phyloP scores from a whole-genome alignment of 2,329 filamentous ascomycete genomes.

The Fusarium tuaranense region DNA sequence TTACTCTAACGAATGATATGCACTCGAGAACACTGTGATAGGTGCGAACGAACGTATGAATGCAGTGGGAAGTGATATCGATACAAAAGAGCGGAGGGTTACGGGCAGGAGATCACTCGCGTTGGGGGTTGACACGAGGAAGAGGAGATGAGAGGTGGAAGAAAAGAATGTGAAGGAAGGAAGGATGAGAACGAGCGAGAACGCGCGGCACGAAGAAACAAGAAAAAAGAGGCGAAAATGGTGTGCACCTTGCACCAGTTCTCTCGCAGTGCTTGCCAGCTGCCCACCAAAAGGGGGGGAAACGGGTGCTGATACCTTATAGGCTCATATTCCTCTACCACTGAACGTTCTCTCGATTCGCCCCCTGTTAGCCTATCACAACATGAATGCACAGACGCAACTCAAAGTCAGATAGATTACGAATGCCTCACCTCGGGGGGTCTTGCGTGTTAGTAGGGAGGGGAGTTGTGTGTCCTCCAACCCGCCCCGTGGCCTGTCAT shows the following conservation, averaged over 20 bases:
- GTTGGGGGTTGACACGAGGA: conserved; percentile 15
- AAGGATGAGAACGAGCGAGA: conserved; percentile 6
- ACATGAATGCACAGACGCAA: conserved; percentile 30
- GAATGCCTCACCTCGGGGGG: conserved; percentile 3
- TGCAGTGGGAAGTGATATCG: conserved; percentile 5
- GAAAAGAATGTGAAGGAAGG: neutral
- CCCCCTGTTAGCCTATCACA: conserved; percentile 32
- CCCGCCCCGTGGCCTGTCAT: conserved; percentile 3
- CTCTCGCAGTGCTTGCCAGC: conserved; percentile 36
- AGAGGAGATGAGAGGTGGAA: conserved; percentile 1
- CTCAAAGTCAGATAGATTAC: conserved; percentile 26
- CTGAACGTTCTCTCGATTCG: neutral
- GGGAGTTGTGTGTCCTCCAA: conserved; percentile 4
- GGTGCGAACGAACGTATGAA: conserved; percentile 16
- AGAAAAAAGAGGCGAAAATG: conserved; percentile 18
- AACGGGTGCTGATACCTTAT: conserved; percentile 24
- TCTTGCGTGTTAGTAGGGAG: neutral
- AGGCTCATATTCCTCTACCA: conserved; percentile 6
- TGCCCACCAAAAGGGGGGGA: conserved; percentile 18
- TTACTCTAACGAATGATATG: conserved; percentile 1
- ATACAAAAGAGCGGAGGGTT: conserved; percentile 23
- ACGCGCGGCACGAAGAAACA: conserved; percentile 18
- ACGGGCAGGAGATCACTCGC: neutral
- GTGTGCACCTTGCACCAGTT: conserved; percentile 36
- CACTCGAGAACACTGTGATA: neutral